phyloP scores from a whole-genome alignment of 1,139 yeast species.

The Torulaspora globosa region DNA sequence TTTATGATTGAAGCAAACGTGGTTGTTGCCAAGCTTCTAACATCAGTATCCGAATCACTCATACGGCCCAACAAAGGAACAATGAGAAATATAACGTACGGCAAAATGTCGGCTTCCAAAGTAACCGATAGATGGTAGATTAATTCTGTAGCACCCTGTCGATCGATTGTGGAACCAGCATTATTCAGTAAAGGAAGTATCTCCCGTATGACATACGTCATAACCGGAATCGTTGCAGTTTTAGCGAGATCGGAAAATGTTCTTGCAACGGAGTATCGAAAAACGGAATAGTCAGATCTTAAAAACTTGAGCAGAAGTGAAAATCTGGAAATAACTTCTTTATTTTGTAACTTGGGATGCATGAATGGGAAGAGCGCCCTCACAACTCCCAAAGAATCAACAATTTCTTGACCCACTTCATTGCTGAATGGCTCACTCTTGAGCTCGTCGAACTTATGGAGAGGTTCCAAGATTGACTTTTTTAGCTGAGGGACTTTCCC shows the following conservation, averaged over 20 bases:
- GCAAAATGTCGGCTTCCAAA: slow-evolving; percentile 87
- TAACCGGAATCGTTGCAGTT: slow-evolving; percentile 67
- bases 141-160: slow-evolving; percentile 94
- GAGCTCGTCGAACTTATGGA: slow-evolving; percentile 38
- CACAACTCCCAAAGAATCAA: slow-evolving; percentile 81
- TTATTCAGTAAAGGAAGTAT: slow-evolving; percentile 78
- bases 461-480: slow-evolving; percentile 64
- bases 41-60: slow-evolving; percentile 91
- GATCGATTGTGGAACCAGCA: slow-evolving; percentile 66
- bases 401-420: slow-evolving; percentile 68
- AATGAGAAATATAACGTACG: slow-evolving; percentile 90
- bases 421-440: slow-evolving; percentile 42
- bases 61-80: slow-evolving; percentile 96
- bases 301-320: slow-evolving; percentile 59
- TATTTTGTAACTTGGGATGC: slow-evolving; percentile 44
- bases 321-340: slow-evolving; percentile 46
- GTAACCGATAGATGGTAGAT: slow-evolving; percentile 77
- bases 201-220: slow-evolving; percentile 73
- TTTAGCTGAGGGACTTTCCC: slow-evolving; percentile 63
- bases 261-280: slow-evolving; percentile 87
- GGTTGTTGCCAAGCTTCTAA: slow-evolving; percentile 87
- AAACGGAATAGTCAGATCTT: slow-evolving; percentile 66
- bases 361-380: slow-evolving; percentile 70
- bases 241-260: slow-evolving; percentile 80
- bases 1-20: slow-evolving; percentile 96